Percentiles rank a stretch among this genome's conserved stretches.
Evolutionary conservation across 805 yeast species (phyloP).

Genomic region (Millerago galiae): DNA sequence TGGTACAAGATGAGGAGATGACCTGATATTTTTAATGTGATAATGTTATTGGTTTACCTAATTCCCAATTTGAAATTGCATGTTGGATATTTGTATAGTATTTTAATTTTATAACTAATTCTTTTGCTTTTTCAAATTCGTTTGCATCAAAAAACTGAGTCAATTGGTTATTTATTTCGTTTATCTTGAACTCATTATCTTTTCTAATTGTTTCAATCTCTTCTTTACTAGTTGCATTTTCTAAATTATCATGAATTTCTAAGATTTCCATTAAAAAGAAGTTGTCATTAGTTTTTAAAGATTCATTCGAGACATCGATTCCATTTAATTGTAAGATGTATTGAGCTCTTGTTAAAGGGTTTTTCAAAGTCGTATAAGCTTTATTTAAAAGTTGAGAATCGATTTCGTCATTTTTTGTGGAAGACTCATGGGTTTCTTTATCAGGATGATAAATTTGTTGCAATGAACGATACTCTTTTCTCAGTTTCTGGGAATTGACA

Average conservation of each 20-base stretch:
- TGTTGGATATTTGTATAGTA: conserved; percentile 78
- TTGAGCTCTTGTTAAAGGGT: conserved; percentile 68
- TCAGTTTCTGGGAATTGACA: conserved; percentile 47
- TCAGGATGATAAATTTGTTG: conserved; percentile 87
- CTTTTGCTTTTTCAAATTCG: conserved; percentile 55
- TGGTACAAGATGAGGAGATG: conserved; percentile 37
- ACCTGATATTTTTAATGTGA: conserved; percentile 42
- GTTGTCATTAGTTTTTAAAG: conserved; percentile 41
- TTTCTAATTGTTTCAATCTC: conserved; percentile 48
- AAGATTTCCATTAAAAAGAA: conserved; percentile 66
- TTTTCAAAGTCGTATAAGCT: conserved; percentile 67
- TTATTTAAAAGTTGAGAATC: conserved; percentile 48
- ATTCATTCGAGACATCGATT: conserved; percentile 53
- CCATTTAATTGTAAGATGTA: conserved; percentile 42
- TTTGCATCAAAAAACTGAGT: conserved; percentile 36
- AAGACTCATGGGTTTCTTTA: conserved; percentile 20
- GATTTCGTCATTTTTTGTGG: conserved; percentile 1
- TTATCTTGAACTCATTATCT: conserved; percentile 55
- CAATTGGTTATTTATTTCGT: conserved; percentile 37
- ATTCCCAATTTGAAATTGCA: conserved; percentile 74
- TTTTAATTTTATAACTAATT: conserved; percentile 64
- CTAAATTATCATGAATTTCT: conserved; percentile 80
- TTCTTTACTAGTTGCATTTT: conserved; percentile 50
- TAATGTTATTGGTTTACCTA: conserved; percentile 57
- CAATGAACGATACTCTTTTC: conserved; percentile 67